phyloP scores from a whole-genome alignment of 805 yeast species.

The Ogataea paraovalis region DNA sequence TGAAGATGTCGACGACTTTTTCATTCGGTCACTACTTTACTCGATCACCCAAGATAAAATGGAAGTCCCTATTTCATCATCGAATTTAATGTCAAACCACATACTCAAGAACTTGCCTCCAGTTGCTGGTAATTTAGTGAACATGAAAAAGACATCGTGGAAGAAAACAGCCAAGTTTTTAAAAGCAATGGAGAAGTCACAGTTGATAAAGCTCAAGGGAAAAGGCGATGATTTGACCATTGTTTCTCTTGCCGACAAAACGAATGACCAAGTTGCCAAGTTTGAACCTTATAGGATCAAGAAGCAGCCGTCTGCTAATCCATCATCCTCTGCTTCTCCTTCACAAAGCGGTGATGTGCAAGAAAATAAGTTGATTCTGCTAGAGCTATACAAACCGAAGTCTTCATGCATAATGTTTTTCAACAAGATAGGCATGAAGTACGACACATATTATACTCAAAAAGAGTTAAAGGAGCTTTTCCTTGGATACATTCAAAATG shows the following conservation, averaged over 20 bases:
- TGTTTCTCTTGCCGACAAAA: conserved; percentile 41
- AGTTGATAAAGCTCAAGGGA: conserved; percentile 68
- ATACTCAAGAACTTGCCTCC: conserved; percentile 71
- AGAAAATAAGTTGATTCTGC: conserved; percentile 22
- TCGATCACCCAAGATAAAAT: conserved; percentile 56
- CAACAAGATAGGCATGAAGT: conserved; percentile 36
- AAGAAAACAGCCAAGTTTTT: conserved; percentile 82
- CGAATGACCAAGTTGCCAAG: conserved; percentile 45
- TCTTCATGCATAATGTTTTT: conserved; percentile 44
- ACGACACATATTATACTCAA: conserved; percentile 43
- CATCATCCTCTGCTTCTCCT: not conserved
- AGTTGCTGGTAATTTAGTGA: conserved; percentile 48
- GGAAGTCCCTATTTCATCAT: conserved; percentile 64
- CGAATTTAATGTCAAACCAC: conserved; percentile 69
- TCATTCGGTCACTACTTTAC: conserved; percentile 66
- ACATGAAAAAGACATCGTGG: conserved; percentile 81
- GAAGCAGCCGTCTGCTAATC: conserved; percentile 7
- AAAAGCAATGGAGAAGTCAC: conserved; percentile 79
- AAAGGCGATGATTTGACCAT: conserved; percentile 78
- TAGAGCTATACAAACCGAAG: conserved; percentile 56
- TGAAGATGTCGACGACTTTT: conserved; percentile 72
- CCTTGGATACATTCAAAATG: conserved; percentile 50
- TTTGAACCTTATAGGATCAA: conserved; percentile 62
- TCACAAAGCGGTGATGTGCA: not conserved
- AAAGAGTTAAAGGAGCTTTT: conserved; percentile 52